A percentile compares a stretch with the other conserved stretches of the same genome.
Conservation (phyloP, 2,329 filamentous ascomycete genomes). For the Cordyceps cicadae region DNA sequence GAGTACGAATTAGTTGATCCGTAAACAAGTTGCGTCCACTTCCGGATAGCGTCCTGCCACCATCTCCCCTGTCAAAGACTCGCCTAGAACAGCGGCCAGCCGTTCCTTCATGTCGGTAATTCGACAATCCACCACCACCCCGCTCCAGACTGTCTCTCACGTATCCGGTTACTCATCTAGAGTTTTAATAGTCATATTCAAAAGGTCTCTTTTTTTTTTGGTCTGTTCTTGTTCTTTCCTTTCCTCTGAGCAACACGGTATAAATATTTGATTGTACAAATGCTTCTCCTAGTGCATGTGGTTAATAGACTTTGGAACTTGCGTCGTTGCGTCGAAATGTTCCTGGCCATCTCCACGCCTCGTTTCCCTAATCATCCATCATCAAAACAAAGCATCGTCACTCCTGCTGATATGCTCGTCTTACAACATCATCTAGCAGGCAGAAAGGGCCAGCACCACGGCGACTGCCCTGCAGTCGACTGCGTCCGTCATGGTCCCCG, state of each 20-base stretch:
- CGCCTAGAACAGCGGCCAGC: neutral
- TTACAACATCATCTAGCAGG: neutral
- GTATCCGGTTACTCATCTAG: neutral
- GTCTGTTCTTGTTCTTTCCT: neutral
- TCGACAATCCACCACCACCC: neutral
- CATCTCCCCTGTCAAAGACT: neutral
- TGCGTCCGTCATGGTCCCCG: neutral
- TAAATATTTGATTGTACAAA: constrained; percentile 10
- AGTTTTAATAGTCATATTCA: neutral
- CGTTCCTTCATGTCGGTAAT: neutral
- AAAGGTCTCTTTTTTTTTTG: neutral
- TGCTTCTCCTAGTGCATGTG: constrained; percentile 9
- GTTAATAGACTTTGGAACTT: neutral
- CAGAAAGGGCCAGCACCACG: neutral
- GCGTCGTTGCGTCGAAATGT: neutral
- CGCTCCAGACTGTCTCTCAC: neutral
- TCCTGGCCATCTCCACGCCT: neutral
- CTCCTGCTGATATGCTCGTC: neutral
- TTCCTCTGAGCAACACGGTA: neutral
- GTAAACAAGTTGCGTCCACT: neutral
- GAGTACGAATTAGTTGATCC: neutral
- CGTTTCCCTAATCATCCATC: neutral
- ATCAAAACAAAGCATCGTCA: neutral
- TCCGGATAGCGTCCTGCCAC: neutral
- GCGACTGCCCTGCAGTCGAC: neutral